Base-by-base conservation (phyloP, 768 basidiomycete genomes). In the Lactarius tabidus region DNA sequence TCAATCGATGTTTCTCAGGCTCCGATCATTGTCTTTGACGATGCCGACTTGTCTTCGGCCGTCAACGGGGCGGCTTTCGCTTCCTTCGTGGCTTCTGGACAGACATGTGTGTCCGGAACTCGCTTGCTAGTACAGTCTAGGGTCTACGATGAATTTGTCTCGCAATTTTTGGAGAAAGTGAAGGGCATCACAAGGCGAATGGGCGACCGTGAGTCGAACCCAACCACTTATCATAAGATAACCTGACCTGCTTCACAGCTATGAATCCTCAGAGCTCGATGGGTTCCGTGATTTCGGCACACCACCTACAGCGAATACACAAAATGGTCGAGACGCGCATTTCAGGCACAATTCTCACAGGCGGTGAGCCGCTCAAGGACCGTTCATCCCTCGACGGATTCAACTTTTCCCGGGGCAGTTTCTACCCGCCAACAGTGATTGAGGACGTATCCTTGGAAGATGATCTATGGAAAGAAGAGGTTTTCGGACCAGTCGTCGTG, bases 41-140 rank as follows among this genome's bases (percentile, higher is more conserved):
- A 95, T 71, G 87, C 90, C 8, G 88, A 93, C 70, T 70, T 91
- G 57, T 68, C 77, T 26, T 81, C 84, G n/a, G 88, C 92, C 0
- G 88, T 90, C 26, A 93, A 94, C 67, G 93, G 93, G 20, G 84
- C 84, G 7, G 88, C 90, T 0, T 94, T 95, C 71, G 88, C 91
- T 12, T 84, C 88, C 1, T 95, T 94, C 70, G 79, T 95, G 57
- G 93, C 93, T 1, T 91, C 90, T 28, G 93, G 93, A 3, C 93
- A 95, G 77, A 93, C 92, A 10, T 93, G 92, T 65, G 88, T 94
- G n/a, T 93, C 92, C 2, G 92, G 91, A n/a, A 87, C 91, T 15
- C 84, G 92, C n/a, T 78, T 94, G 23, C 79, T 93, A 6, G 76
- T 94, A 8, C 91, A 93, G 63, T 82, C 85, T 51, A 73, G 75